phyloP scores from a whole-genome alignment of 129 eudicot species.

The sunflower (Helianthus annuus) region HanXRQr2.0-SUNRISE NC_035447.2:64334849-64335348 shows the following conservation, averaged over 20 bases:
- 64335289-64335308: conserved; percentile 29
- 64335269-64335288: neutral
- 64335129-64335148: too few species aligned
- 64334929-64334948: conserved; percentile 48
- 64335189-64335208: too few species aligned
- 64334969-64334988: conserved; percentile 63
- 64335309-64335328: conserved; percentile 57
- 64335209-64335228: too few species aligned
- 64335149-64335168: too few species aligned
- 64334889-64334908: conserved; percentile 94
- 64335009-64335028: too few species aligned
- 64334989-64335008: neutral
- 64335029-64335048: too few species aligned
- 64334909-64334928: conserved; percentile 62
- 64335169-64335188: too few species aligned
- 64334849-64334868: conserved; percentile 94
- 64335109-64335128: too few species aligned
- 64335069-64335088: too few species aligned
- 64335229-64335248: neutral
- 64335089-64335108: too few species aligned
- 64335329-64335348: conserved; percentile 43
- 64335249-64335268: conserved; percentile 6
- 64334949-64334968: conserved; percentile 57
- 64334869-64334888: conserved; percentile 94
- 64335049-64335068: too few species aligned